Evolutionary conservation across 2,329 filamentous ascomycete genomes (phyloP).

Genomic region (Clonostachys rosea): DNA sequence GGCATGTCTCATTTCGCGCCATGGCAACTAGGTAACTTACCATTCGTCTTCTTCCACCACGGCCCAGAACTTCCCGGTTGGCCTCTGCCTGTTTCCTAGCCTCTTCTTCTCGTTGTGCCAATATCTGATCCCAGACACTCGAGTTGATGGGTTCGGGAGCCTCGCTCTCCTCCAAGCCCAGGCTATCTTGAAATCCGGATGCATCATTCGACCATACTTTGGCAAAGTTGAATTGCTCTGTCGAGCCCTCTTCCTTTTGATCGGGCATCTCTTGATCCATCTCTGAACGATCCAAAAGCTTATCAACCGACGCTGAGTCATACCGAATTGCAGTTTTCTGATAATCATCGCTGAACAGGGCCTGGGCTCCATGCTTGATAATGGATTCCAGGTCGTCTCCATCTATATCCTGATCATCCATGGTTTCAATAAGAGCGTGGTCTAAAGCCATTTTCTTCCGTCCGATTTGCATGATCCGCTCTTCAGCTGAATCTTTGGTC

Average conservation of each 20-base stretch:
- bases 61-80: constrained; percentile 72
- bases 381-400: constrained; percentile 82
- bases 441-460: constrained; percentile 95
- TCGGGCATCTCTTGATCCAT: constrained; percentile 67
- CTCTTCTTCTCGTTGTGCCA: constrained; percentile 75
- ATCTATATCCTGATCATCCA: constrained; percentile 78
- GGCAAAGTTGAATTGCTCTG: constrained; percentile 85
- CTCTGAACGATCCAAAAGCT: constrained; percentile 80
- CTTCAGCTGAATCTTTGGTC: constrained; percentile 83
- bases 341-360: constrained; percentile 75
- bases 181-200: constrained; percentile 58
- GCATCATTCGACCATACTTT: constrained; percentile 88
- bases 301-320: constrained; percentile 78
- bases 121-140: constrained; percentile 84
- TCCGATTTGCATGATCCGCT: constrained; percentile 94
- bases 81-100: constrained; percentile 67
- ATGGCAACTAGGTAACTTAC: constrained; percentile 13
- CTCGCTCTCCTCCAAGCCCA: constrained; percentile 46
- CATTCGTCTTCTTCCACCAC: constrained; percentile 70
- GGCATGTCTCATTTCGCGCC: background rate
- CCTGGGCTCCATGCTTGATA: constrained; percentile 79
- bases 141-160: constrained; percentile 53
- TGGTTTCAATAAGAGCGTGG: constrained; percentile 87
- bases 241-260: constrained; percentile 47
- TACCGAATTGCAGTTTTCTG: constrained; percentile 73